phyloP scores from a whole-genome alignment of 352 stramenopile species.

The Globisporangium mamillatum region DNA sequence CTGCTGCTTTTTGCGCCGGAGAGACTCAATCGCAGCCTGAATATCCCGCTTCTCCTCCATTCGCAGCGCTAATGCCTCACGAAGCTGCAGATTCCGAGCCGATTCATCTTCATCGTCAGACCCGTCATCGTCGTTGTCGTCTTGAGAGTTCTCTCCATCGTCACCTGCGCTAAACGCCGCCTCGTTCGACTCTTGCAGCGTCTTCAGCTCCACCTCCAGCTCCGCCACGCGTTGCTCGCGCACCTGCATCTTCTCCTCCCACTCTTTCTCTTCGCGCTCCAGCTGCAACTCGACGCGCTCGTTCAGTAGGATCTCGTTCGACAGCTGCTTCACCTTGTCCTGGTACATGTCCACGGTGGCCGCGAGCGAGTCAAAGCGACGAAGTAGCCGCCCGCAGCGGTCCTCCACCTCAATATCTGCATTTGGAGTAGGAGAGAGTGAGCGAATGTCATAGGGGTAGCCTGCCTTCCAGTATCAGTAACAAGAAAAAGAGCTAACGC shows the following conservation, averaged over 20 bases:
- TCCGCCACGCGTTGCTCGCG: slow-evolving; percentile 43
- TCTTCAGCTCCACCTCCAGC: slow-evolving; percentile 50
- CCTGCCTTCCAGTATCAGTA: neutral
- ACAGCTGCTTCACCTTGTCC: slow-evolving; percentile 29
- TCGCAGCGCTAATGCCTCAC: slow-evolving; percentile 45
- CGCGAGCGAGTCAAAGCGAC: slow-evolving; percentile 38
- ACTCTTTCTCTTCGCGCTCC: slow-evolving; percentile 50
- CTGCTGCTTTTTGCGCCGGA: slow-evolving; percentile 40
- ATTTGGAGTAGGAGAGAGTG: neutral
- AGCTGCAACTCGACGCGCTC: slow-evolving; percentile 57
- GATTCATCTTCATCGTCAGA: slow-evolving; percentile 13
- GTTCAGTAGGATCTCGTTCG: slow-evolving; percentile 43
- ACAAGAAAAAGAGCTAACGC: neutral
- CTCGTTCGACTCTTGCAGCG: slow-evolving; percentile 34
- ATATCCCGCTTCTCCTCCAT: slow-evolving; percentile 63
- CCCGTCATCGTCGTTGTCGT: slow-evolving; percentile 8
- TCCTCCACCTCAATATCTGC: slow-evolving; percentile 20
- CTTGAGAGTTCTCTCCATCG: neutral
- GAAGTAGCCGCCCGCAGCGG: slow-evolving; percentile 29
- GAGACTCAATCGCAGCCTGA: slow-evolving; percentile 46
- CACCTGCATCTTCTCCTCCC: slow-evolving; percentile 58
- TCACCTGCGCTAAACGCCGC: slow-evolving; percentile 11
- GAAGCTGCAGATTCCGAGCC: slow-evolving; percentile 28
- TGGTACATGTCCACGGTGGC: slow-evolving; percentile 35
- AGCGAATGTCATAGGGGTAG: neutral